A percentile compares a stretch with the other conserved stretches of the same genome.
Evolutionary conservation across 768 basidiomycete species (phyloP).

Genomic region (Mycena vitilis): DNA sequence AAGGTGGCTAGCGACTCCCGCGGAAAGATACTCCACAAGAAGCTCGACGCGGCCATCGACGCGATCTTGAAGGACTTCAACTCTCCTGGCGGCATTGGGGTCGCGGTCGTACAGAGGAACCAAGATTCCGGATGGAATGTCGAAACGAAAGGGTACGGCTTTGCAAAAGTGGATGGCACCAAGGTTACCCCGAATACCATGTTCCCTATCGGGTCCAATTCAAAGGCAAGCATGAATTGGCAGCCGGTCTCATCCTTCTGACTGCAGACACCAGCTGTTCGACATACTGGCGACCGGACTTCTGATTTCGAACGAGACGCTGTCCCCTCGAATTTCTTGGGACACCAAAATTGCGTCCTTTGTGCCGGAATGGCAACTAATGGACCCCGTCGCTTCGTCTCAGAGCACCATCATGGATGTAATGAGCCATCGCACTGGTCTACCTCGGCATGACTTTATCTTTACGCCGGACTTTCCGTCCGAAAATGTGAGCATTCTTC

Average conservation of each 20-base stretch:
- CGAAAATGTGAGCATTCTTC: slow-evolving; percentile 27
- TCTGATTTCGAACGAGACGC: slow-evolving; percentile 33
- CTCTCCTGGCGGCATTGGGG: slow-evolving; percentile 32
- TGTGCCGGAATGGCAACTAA: slow-evolving; percentile 37
- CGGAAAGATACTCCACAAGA: neutral
- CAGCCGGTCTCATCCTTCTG: neutral
- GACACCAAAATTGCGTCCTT: slow-evolving; percentile 37
- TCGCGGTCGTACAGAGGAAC: slow-evolving; percentile 30
- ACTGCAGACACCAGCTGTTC: slow-evolving; percentile 30
- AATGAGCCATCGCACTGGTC: slow-evolving; percentile 44
- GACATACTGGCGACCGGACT: slow-evolving; percentile 35
- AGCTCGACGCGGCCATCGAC: slow-evolving; percentile 30
- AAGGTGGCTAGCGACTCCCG: neutral
- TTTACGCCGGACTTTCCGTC: slow-evolving; percentile 22
- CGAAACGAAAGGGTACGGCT: slow-evolving; percentile 39
- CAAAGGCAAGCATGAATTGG: slow-evolving; percentile 26
- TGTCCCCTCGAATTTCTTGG: slow-evolving; percentile 34
- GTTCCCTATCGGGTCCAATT: slow-evolving; percentile 38
- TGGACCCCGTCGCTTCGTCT: slow-evolving; percentile 35
- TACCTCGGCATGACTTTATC: slow-evolving; percentile 42
- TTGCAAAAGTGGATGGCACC: slow-evolving; percentile 35
- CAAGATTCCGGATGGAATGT: slow-evolving; percentile 21
- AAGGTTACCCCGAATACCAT: slow-evolving; percentile 30
- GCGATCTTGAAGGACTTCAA: slow-evolving; percentile 33
- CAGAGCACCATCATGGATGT: slow-evolving; percentile 42